phyloP scores from a whole-genome alignment of 2,329 filamentous ascomycete species.

The Leptoxyphium fumago region DNA sequence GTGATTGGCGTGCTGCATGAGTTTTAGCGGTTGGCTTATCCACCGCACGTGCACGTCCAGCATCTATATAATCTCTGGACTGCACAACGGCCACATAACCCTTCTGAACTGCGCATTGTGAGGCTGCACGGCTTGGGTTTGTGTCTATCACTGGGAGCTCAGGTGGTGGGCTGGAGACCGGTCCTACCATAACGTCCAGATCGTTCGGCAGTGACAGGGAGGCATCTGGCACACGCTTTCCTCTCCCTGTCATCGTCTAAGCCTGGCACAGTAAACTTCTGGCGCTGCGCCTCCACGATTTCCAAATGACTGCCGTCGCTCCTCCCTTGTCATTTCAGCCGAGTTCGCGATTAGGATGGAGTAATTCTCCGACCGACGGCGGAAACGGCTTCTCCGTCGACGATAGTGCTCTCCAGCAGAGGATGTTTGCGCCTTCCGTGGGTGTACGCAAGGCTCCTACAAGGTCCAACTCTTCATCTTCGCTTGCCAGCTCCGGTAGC shows the following conservation, averaged over 20 bases:
- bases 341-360: conserved; percentile 39
- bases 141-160: no score
- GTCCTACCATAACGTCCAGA: no score
- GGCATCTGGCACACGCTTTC: neutral
- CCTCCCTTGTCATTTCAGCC: conserved; percentile 49
- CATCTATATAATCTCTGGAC: no score
- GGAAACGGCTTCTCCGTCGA: conserved; percentile 52
- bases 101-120: no score
- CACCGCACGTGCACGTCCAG: neutral
- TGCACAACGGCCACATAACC: no score
- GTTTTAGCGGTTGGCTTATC: conserved; percentile 3
- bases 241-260: neutral
- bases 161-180: no score
- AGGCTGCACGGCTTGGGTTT: no score
- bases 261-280: neutral
- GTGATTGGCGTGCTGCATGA: no score
- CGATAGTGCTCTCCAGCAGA: conserved; percentile 70
- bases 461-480: conserved; percentile 82
- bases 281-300: neutral
- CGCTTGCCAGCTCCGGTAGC: conserved; percentile 49
- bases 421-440: conserved; percentile 55
- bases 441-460: conserved; percentile 70
- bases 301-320: conserved; percentile 50
- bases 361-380: conserved; percentile 34
- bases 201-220: no score